Evolutionary conservation across 2,329 filamentous ascomycete species (phyloP).

Genomic region (Neoarthrinium moseri): DNA sequence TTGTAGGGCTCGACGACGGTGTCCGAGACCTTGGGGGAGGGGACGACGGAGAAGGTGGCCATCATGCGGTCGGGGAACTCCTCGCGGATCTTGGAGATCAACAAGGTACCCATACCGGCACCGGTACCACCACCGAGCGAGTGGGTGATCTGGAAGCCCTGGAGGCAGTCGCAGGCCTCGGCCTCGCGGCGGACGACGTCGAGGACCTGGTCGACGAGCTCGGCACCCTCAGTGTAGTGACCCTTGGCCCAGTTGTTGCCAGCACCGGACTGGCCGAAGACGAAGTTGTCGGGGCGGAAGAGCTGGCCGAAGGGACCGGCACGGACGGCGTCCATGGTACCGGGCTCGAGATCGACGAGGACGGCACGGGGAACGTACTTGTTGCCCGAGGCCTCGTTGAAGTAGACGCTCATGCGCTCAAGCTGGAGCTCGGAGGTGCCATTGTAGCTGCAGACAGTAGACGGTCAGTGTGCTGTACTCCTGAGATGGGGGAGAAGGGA

Average conservation of each 20-base stretch:
- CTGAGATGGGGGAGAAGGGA: slow-evolving; percentile 2
- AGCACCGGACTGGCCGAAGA: slow-evolving; percentile 98
- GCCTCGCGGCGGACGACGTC: slow-evolving; percentile 98
- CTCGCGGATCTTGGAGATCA: slow-evolving; percentile 99
- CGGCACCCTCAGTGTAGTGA: slow-evolving; percentile 99
- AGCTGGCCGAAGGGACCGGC: slow-evolving; percentile 97
- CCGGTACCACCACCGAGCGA: slow-evolving; percentile 99
- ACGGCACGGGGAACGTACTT: slow-evolving; percentile 99
- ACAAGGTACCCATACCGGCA: slow-evolving; percentile 99
- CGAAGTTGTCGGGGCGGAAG: slow-evolving; percentile 99
- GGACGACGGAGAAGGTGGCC: slow-evolving; percentile 98
- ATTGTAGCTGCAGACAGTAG: slow-evolving; percentile 70
- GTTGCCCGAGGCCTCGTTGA: slow-evolving; percentile 94
- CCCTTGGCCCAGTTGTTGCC: slow-evolving; percentile 99
- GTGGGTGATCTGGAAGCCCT: slow-evolving; percentile 99
- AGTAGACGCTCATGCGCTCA: slow-evolving; percentile 99
- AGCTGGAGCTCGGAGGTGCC: slow-evolving; percentile 98
- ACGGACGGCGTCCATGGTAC: slow-evolving; percentile 99
- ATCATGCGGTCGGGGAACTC: slow-evolving; percentile 99
- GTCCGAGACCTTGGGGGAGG: slow-evolving; percentile 98
- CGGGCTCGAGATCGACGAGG: slow-evolving; percentile 98
- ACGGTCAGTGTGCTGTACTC: slow-evolving; percentile 19
- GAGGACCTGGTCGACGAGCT: slow-evolving; percentile 96
- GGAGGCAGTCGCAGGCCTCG: slow-evolving; percentile 98
- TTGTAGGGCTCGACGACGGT: slow-evolving; percentile 99